phyloP scores from a whole-genome alignment of 2,329 filamentous ascomycete species.

The Fusarium pseudonygamai region DNA sequence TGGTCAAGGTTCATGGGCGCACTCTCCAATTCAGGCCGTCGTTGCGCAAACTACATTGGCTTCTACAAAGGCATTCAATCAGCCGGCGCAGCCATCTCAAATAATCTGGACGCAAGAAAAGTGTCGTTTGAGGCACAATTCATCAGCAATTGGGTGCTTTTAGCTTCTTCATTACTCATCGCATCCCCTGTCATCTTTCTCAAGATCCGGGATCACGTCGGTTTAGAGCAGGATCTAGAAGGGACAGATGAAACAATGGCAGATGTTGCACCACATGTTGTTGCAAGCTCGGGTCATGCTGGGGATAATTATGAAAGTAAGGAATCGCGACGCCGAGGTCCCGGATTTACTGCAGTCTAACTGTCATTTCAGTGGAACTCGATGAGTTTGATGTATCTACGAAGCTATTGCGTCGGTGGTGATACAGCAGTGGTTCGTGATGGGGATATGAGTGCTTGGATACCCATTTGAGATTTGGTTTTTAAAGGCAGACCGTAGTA shows the following conservation, averaged over 20 bases:
- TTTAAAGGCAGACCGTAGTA: rapidly evolving
- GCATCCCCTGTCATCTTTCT: conserved; percentile 82
- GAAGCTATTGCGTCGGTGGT: background rate
- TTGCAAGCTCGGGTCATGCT: background rate
- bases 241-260: conserved; percentile 84
- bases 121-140: conserved; percentile 76
- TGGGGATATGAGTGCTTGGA: background rate
- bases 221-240: conserved; percentile 80
- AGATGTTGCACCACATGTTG: conserved; percentile 62
- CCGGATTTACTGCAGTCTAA: background rate
- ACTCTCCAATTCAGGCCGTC: conserved; percentile 90
- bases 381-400: background rate
- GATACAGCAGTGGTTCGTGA: rapidly evolving
- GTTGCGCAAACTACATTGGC: conserved; percentile 91
- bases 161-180: conserved; percentile 75
- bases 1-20: conserved; percentile 83
- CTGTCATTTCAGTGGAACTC: background rate
- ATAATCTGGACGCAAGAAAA: conserved; percentile 47
- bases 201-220: conserved; percentile 80
- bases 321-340: background rate
- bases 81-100: conserved; percentile 69
- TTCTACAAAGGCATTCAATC: conserved; percentile 87
- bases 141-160: conserved; percentile 75
- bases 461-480: background rate
- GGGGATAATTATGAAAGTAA: background rate